Percentiles rank a stretch among this genome's conserved stretches.
Conservation (phyloP, 2,329 filamentous ascomycete genomes). For the Curvularia lunata region DNA sequence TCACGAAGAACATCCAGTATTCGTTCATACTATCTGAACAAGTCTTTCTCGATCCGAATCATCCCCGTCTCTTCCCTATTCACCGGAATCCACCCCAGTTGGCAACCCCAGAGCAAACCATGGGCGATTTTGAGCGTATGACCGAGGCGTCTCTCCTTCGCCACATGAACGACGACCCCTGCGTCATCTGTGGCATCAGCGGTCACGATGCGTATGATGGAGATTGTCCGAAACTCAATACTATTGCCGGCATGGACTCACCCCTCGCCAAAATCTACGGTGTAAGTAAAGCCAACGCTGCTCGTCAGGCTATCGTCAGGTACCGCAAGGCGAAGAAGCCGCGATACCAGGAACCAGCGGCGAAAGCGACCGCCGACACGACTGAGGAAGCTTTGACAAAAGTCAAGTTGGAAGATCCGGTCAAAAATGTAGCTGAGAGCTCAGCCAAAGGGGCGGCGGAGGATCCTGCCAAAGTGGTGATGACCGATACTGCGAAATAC, state of each 20-base stretch:
- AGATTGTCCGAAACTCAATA: background rate
- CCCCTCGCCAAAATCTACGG: constrained; percentile 1
- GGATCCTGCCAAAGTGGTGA: background rate
- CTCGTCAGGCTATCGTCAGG: background rate
- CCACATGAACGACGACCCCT: constrained; percentile 2
- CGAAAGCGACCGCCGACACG: background rate
- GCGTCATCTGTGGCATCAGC: background rate
- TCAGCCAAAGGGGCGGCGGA: background rate
- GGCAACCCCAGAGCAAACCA: background rate
- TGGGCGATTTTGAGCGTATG: background rate
- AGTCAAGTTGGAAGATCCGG: background rate
- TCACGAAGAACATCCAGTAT: background rate
- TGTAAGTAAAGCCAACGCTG: background rate
- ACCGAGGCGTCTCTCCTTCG: background rate
- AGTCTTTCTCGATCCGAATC: background rate
- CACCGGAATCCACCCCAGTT: background rate
- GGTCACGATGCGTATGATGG: background rate
- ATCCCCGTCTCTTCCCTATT: background rate
- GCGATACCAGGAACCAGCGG: background rate
- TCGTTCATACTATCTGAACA: background rate
- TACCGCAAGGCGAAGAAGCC: constrained; percentile 2
- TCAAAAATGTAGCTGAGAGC: background rate
- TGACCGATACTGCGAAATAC: background rate
- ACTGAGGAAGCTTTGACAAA: background rate
- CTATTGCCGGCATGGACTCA: background rate